Conservation (phyloP, 2,329 filamentous ascomycete genomes). For the Sporothrix variecibatus region DNA sequence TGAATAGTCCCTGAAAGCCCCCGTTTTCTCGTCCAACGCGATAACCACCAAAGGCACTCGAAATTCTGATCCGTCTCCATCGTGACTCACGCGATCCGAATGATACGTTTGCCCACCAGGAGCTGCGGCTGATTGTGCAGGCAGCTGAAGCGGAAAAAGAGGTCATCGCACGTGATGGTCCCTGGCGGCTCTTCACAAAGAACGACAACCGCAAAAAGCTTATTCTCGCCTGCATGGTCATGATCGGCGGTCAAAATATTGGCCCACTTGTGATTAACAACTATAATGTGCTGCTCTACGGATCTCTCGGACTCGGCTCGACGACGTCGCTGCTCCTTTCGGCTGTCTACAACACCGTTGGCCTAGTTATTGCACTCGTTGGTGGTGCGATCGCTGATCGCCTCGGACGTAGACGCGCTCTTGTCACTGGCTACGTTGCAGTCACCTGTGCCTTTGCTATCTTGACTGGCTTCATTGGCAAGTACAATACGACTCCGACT, state of each 20-base stretch:
- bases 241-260: conserved; percentile 25
- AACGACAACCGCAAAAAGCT: conserved; percentile 21
- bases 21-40: background rate
- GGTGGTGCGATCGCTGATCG: background rate
- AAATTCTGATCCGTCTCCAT: background rate
- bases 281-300: conserved; percentile 2
- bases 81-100: background rate
- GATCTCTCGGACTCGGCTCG: background rate
- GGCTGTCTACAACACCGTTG: background rate
- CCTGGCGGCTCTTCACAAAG: conserved; percentile 21
- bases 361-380: background rate
- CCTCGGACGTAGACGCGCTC: background rate
- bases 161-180: background rate
- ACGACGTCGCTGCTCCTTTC: background rate
- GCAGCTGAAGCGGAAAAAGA: background rate
- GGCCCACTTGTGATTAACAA: conserved; percentile 24
- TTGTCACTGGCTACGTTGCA: background rate
- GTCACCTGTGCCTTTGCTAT: background rate
- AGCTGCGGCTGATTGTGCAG: background rate
- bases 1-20: background rate
- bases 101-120: background rate
- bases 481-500: background rate
- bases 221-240: conserved; percentile 22
- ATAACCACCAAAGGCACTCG: background rate
- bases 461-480: background rate